Percentiles rank a stretch among this genome's conserved stretches.
Conservation (phyloP, 2,329 filamentous ascomycete genomes). For the Pseudogymnoascus sp. region DNA sequence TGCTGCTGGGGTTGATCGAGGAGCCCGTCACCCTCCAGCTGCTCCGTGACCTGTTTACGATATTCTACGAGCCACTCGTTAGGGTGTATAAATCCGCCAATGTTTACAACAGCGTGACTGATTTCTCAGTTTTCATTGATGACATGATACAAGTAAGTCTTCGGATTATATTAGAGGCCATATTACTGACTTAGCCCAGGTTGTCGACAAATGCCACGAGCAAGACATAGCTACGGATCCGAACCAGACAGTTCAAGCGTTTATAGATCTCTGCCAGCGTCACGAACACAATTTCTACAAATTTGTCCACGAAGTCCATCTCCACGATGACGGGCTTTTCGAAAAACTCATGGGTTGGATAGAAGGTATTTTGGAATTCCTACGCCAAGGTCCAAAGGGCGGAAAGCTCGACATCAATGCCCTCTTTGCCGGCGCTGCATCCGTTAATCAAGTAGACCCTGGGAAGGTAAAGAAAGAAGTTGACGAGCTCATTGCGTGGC, state of each 20-base stretch:
- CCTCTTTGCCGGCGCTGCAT: slow-evolving; percentile 72
- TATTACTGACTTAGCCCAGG: slow-evolving; percentile 33
- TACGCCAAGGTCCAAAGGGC: slow-evolving; percentile 76
- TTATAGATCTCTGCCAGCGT: slow-evolving; percentile 90
- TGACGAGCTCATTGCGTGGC: slow-evolving; percentile 81
- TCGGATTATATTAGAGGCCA: background rate
- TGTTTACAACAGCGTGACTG: slow-evolving; percentile 93
- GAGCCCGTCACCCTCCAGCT: slow-evolving; percentile 96
- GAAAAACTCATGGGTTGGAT: slow-evolving; percentile 96
- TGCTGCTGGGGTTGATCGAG: slow-evolving; percentile 94
- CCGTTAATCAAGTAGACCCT: slow-evolving; percentile 60
- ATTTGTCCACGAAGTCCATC: slow-evolving; percentile 95
- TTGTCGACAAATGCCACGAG: slow-evolving; percentile 57
- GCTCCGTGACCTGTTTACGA: slow-evolving; percentile 92
- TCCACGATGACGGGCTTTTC: slow-evolving; percentile 93
- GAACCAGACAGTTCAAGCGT: slow-evolving; percentile 95
- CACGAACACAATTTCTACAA: slow-evolving; percentile 98
- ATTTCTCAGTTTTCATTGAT: slow-evolving; percentile 88
- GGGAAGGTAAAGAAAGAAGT: slow-evolving; percentile 70
- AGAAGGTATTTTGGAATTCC: slow-evolving; percentile 87
- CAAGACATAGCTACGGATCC: slow-evolving; percentile 88
- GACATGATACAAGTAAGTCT: slow-evolving; percentile 71
- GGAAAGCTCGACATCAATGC: slow-evolving; percentile 92
- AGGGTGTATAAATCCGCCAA: slow-evolving; percentile 98
- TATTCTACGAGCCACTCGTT: slow-evolving; percentile 96